Evolutionary conservation across 345 rosid genomes (phyloP), one percentile per base, ranked within the genome.

Genomic region (Gossypium mustelinum): DNA sequence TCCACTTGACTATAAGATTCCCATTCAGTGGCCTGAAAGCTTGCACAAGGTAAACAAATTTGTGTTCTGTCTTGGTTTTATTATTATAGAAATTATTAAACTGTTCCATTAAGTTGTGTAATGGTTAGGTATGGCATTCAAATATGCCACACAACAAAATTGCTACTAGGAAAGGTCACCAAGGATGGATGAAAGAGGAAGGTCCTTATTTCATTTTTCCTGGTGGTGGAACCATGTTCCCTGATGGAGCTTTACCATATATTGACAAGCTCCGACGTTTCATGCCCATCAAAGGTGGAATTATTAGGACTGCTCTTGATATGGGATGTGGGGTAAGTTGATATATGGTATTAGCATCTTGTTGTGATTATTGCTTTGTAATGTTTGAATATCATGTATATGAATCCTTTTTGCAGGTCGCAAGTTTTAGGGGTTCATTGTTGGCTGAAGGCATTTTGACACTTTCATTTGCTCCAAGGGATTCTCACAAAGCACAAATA

Each of bases 151-250:
- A 93, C 78, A 88, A 96, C 78, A 96, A 96, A 80, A 90, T 96
- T 79, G 99, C 99, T 1, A 90, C 89, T 78, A 85, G 97, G 86
- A 95, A 95, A 83, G 98, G 99, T 65, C 99, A 92, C 70, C 99
- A 96, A 71, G 98, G 99, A 78, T 96, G 99, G 98, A 96, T 96
- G 98, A 92, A 93, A 83, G 83, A 86, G 80, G 90, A 91, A 61
- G 97, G 94, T 1, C 89, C 87, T 11, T 79, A 90, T 79, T 96
- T 96, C 76, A 82, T 83, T 69, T 96, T 96, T 82, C 99, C 99
- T 18, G 99, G 99, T 39, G 99, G 98, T 61, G 98, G 98, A 77
- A 96, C 99, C 0, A 95, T 93, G 99, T 95, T 93, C 52, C 94
- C 99, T 22, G 94, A 93, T 13, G 98, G 99, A 69, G 98, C 97